These are phyloP conservation scores for Acanthamoeba castellanii DNA, from an alignment of 208 protist genomes.

Conservation along the genomic window DNA sequence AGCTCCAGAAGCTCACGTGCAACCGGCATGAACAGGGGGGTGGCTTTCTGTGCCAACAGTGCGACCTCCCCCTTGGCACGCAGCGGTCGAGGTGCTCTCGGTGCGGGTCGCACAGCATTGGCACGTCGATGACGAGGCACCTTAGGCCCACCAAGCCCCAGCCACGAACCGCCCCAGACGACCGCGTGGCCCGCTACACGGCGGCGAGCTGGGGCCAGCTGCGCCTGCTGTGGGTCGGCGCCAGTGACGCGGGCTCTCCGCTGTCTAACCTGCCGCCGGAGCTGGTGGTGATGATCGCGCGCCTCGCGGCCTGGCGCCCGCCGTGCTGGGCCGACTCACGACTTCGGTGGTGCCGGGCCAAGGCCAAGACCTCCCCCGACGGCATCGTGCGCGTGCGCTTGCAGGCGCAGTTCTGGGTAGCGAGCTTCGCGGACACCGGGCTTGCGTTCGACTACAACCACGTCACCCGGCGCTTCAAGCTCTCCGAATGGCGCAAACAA, in stretches of 20 bases:
- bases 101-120: no score
- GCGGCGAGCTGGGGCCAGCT: not conserved
- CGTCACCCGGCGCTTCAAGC: not conserved
- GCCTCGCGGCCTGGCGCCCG: not conserved
- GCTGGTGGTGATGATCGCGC: not conserved
- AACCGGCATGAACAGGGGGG: no score
- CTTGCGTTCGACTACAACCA: not conserved
- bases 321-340: not conserved
- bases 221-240: not conserved
- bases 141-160: no score
- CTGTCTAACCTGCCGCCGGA: not conserved
- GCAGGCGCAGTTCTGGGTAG: not conserved
- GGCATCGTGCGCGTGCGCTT: not conserved
- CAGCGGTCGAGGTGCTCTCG: no score
- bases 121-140: no score
- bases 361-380: not conserved
- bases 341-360: not conserved
- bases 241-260: not conserved
- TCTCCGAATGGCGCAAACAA: not conserved
- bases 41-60: no score
- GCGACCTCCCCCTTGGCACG: no score
- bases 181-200: no score
- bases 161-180: no score
- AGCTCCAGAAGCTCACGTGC: no score
- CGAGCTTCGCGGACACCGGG: not conserved